These are phyloP conservation scores for Ceratocystis huliohia DNA, from an alignment of 2,329 filamentous ascomycete genomes.

Conservation along the genomic window DNA sequence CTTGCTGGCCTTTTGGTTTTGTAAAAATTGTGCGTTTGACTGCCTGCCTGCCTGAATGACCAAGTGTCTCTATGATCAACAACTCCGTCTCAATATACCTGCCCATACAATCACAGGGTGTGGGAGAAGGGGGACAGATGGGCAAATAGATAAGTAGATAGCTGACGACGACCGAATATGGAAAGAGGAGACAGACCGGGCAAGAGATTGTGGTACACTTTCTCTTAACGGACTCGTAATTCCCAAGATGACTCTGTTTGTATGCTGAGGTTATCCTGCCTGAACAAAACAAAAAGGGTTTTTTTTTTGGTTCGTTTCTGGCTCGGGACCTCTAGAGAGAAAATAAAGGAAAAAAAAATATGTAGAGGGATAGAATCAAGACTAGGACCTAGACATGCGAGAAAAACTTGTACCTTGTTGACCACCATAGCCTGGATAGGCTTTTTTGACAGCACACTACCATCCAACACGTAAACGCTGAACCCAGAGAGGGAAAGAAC, in stretches of 20 bases:
- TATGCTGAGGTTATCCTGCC: neutral
- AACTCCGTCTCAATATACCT: neutral
- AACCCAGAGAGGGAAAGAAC: neutral
- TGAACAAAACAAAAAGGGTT: neutral
- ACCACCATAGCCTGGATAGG: neutral
- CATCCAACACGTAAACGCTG: neutral
- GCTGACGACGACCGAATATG: neutral
- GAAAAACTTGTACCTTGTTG: conserved; percentile 5
- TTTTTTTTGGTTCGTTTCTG: neutral
- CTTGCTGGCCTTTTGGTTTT: neutral
- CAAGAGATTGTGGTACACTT: neutral
- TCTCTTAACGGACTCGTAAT: neutral
- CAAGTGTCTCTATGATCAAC: neutral
- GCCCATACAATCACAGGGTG: neutral
- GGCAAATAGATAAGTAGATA: neutral
- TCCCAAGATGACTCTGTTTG: neutral
- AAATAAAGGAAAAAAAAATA: neutral
- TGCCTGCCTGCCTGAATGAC: neutral
- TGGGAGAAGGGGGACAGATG: neutral
- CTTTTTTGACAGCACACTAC: conserved; percentile 8
- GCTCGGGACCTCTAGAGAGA: neutral
- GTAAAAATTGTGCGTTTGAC: neutral
- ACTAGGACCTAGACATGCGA: neutral
- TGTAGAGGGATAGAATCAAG: neutral
- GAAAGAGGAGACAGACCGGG: neutral